These are phyloP conservation scores for Malassezia psittaci DNA, from an alignment of 1,284 basidiomycete species.

Conservation along the genomic window DNA sequence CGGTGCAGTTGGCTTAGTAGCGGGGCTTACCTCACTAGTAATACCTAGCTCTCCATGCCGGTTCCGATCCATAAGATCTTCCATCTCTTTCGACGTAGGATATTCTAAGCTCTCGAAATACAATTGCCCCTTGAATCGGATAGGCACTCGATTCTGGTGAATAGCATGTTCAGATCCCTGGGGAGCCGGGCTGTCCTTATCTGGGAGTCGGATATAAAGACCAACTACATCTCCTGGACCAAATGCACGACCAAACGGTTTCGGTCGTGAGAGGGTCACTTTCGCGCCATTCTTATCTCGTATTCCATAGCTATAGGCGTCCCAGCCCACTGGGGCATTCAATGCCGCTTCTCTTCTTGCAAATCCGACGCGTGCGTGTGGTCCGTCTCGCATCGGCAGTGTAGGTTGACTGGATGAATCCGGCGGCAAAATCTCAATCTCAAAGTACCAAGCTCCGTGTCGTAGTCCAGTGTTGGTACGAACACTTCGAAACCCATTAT, in stretches of 20 bases:
- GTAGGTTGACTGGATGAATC: constrained; percentile 28
- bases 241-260: constrained; percentile 62
- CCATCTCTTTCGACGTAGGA: constrained; percentile 84
- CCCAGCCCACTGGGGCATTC: constrained; percentile 82
- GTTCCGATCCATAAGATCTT: constrained; percentile 51
- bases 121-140: constrained; percentile 88
- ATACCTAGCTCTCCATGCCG: constrained; percentile 18
- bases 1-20: constrained; percentile 11
- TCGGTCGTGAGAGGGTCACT: constrained; percentile 69
- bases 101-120: constrained; percentile 95
- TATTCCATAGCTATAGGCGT: constrained; percentile 84
- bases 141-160: constrained; percentile 53
- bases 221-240: constrained; percentile 79
- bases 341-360: constrained; percentile 79
- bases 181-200: constrained; percentile 12
- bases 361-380: constrained; percentile 83
- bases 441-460: constrained; percentile 88
- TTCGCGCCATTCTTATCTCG: constrained; percentile 86
- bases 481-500: constrained; percentile 80
- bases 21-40: not conserved
- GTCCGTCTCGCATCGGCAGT: constrained; percentile 51
- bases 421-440: constrained; percentile 65
- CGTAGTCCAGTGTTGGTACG: constrained; percentile 79
- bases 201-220: constrained; percentile 80
- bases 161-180: constrained; percentile 23